These are phyloP conservation scores for Cladophialophora psammophila DNA, from an alignment of 2,329 filamentous ascomycete species.

Conservation along the genomic window DNA sequence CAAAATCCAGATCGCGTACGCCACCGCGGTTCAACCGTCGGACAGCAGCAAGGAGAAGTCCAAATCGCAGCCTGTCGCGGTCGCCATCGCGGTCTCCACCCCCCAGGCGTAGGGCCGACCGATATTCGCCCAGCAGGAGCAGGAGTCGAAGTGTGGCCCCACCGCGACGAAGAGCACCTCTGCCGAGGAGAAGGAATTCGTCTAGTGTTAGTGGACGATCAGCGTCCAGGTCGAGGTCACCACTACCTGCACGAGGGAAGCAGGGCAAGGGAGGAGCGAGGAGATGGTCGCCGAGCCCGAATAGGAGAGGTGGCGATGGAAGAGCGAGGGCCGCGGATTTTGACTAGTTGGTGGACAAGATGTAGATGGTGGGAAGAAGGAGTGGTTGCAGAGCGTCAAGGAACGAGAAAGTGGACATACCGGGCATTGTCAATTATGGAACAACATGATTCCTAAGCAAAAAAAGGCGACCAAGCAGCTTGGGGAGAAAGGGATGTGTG, in stretches of 20 bases:
- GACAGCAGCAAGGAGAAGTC: neutral
- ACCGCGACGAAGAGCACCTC: conserved; percentile 19
- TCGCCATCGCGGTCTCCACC: conserved; percentile 18
- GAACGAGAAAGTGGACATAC: neutral
- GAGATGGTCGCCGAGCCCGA: conserved; percentile 29
- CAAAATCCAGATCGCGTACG: conserved; percentile 26
- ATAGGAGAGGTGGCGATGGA: conserved; percentile 15
- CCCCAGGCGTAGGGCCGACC: conserved; percentile 8
- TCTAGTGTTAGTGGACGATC: conserved; percentile 23
- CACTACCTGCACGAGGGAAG: conserved; percentile 6
- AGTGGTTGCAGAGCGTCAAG: neutral
- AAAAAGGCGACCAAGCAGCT: neutral
- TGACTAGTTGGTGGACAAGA: conserved; percentile 14
- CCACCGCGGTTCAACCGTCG: conserved; percentile 11
- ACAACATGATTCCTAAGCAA: neutral
- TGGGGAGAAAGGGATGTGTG: neutral
- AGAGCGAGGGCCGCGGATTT: conserved; percentile 34
- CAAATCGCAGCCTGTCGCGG: conserved; percentile 3
- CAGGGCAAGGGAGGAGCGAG: conserved; percentile 1
- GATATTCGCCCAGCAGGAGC: conserved; percentile 22
- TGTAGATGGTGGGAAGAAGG: neutral
- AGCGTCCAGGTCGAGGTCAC: conserved; percentile 21
- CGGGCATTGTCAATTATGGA: neutral
- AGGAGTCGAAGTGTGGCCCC: conserved; percentile 27
- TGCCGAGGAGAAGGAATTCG: conserved; percentile 27